These are phyloP conservation scores for Grifola frondosa DNA, from an alignment of 1,284 basidiomycete genomes.

Conservation along the genomic window DNA sequence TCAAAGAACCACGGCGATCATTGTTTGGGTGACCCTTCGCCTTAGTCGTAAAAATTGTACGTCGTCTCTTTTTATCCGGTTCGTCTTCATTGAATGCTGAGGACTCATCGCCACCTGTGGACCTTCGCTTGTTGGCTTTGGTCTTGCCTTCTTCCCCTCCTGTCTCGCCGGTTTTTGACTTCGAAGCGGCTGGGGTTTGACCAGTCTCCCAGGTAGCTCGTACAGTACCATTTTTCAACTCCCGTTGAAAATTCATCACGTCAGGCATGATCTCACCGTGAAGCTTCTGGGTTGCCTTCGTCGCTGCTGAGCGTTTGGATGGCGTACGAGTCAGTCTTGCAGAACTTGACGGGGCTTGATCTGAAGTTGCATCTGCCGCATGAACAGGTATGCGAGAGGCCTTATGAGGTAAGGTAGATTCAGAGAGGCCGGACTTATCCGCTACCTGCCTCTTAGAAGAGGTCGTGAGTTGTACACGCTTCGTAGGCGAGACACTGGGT, in stretches of 20 bases:
- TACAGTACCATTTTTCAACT: conserved; percentile 49
- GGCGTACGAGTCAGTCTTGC: conserved; percentile 21
- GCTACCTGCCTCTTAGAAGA: too few relatives aligned
- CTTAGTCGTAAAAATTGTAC: conserved; percentile 9
- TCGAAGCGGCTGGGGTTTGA: conserved; percentile 13
- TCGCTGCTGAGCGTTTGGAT: conserved; percentile 60
- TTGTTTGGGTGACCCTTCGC: too few relatives aligned
- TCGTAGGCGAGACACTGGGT: not conserved
- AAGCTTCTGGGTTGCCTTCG: conserved; percentile 60
- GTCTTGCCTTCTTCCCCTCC: conserved; percentile 26
- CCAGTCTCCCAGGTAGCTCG: conserved; percentile 28
- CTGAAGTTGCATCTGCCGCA: conserved; percentile 16
- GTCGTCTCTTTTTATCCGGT: conserved; percentile 36
- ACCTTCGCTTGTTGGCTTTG: conserved; percentile 32
- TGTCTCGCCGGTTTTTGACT: conserved; percentile 26
- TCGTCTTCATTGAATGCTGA: conserved; percentile 26
- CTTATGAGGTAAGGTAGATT: too few relatives aligned
- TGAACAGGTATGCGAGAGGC: not conserved
- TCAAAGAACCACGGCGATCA: too few relatives aligned
- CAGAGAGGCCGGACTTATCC: too few relatives aligned
- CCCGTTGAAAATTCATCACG: conserved; percentile 63
- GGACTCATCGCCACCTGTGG: conserved; percentile 16
- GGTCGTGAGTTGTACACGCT: not conserved
- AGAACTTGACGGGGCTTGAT: conserved; percentile 13
- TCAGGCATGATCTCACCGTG: conserved; percentile 76